Evolutionary conservation across 495 filamentous ascomycete species (phyloP).

Genomic region (Neurospora sp.): DNA sequence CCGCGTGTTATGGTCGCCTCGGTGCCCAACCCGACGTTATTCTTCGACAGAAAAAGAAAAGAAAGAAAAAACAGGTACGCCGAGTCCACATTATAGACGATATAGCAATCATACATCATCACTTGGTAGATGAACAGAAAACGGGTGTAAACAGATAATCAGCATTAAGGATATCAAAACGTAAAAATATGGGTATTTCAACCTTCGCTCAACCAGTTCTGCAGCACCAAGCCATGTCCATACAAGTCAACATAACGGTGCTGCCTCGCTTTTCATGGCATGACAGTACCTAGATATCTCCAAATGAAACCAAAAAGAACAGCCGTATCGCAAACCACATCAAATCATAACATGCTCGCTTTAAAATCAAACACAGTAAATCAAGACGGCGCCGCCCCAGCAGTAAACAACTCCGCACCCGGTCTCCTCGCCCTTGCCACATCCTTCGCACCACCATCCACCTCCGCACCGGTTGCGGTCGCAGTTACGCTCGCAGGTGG

Average conservation of each 20-base stretch:
- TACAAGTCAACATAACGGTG: background rate
- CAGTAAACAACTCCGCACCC: background rate
- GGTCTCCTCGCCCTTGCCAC: constrained; percentile 32
- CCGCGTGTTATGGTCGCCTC: too few relatives aligned
- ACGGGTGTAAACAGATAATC: too few relatives aligned
- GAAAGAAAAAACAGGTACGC: too few relatives aligned
- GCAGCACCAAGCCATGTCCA: background rate
- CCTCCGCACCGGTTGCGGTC: constrained; percentile 32
- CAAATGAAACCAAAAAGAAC: background rate
- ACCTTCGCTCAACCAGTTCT: background rate
- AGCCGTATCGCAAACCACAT: background rate
- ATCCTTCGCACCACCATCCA: constrained; percentile 27
- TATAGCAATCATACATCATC: too few relatives aligned
- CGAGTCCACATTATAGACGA: too few relatives aligned
- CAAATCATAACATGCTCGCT: background rate
- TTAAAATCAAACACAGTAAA: background rate
- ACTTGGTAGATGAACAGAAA: too few relatives aligned
- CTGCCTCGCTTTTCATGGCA: background rate
- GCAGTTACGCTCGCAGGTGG: constrained; percentile 5
- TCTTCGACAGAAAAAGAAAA: too few relatives aligned
- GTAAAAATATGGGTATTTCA: background rate
- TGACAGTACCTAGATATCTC: background rate
- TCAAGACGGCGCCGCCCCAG: background rate
- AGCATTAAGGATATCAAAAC: background rate
- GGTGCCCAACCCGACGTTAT: too few relatives aligned